Conservation (phyloP, 1,139 yeast genomes). For the Scheffersomyces lignicola region DNA sequence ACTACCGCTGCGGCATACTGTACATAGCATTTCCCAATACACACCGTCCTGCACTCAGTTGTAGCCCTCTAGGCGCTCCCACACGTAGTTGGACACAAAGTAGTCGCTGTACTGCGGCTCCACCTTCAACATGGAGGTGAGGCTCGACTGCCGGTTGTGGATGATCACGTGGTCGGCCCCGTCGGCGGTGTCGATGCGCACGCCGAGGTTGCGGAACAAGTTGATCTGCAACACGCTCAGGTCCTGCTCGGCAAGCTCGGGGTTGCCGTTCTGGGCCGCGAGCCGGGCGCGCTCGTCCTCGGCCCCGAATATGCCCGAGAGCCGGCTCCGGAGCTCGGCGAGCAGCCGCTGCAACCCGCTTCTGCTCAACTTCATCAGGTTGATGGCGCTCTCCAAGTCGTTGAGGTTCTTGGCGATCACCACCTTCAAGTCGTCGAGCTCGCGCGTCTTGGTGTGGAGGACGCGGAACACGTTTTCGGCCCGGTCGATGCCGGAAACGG, state of each 20-base stretch:
- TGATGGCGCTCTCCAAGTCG: constrained; percentile 54
- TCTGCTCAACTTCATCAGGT: constrained; percentile 45
- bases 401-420: constrained; percentile 57
- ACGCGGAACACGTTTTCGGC: constrained; percentile 28
- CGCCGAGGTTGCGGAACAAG: constrained; percentile 46
- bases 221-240: constrained; percentile 41
- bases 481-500: constrained; percentile 14
- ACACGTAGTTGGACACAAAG: constrained; percentile 66
- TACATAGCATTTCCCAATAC: constrained; percentile 4
- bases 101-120: constrained; percentile 62
- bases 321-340: constrained; percentile 21
- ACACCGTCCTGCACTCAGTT: neutral
- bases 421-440: constrained; percentile 52
- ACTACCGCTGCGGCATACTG: constrained; percentile 1
- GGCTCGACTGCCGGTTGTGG: constrained; percentile 47
- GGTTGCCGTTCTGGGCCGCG: too few species aligned
- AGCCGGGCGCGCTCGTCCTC: too few species aligned
- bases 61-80: constrained; percentile 52
- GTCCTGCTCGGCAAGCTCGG: constrained; percentile 28
- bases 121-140: constrained; percentile 52
- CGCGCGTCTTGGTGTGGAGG: constrained; percentile 26
- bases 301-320: constrained; percentile 18
- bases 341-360: constrained; percentile 37
- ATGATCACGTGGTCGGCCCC: constrained; percentile 40
- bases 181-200: constrained; percentile 32